Evolutionary conservation across 2,329 filamentous ascomycete genomes (phyloP).

Genomic region (Penicillium psychrosexuale): DNA sequence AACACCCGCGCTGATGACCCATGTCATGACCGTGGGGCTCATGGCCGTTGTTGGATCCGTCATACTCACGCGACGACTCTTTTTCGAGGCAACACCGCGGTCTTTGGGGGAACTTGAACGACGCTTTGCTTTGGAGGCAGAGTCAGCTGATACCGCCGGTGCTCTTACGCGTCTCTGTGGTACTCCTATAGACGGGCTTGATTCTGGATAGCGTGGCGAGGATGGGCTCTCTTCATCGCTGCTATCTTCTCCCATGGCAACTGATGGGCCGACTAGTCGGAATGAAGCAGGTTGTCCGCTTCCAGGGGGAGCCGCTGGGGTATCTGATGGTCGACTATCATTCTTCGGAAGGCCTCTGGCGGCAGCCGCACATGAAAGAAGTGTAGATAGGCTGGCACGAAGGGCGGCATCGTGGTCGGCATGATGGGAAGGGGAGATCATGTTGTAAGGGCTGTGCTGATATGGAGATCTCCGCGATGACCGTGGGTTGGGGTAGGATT

Average conservation of each 20-base stretch:
- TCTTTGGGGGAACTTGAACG: constrained; percentile 41
- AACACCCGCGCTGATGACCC: constrained; percentile 64
- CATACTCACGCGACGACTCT: constrained; percentile 32
- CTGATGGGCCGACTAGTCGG: constrained; percentile 59
- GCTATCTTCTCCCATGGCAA: constrained; percentile 49
- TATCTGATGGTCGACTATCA: constrained; percentile 30
- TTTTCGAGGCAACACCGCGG: constrained; percentile 32
- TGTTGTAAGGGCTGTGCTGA: constrained; percentile 60
- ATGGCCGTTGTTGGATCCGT: constrained; percentile 38
- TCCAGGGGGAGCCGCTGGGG: constrained; percentile 24
- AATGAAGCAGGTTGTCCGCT: constrained; percentile 51
- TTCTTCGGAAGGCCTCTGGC: constrained; percentile 74
- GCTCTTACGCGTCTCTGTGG: constrained; percentile 21
- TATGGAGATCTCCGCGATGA: constrained; percentile 36
- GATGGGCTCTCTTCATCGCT: constrained; percentile 23
- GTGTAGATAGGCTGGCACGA: constrained; percentile 86
- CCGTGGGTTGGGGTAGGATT: constrained; percentile 35
- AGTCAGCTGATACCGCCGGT: constrained; percentile 18
- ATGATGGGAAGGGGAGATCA: constrained; percentile 71
- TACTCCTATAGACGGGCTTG: constrained; percentile 18
- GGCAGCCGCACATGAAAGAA: constrained; percentile 91
- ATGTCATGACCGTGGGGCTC: constrained; percentile 61
- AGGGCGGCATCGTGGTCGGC: constrained; percentile 91
- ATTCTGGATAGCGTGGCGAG: constrained; percentile 17
- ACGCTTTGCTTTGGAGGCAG: constrained; percentile 28